Conservation (phyloP, 768 basidiomycete genomes). For the Rhizopogon roseolus region DNA sequence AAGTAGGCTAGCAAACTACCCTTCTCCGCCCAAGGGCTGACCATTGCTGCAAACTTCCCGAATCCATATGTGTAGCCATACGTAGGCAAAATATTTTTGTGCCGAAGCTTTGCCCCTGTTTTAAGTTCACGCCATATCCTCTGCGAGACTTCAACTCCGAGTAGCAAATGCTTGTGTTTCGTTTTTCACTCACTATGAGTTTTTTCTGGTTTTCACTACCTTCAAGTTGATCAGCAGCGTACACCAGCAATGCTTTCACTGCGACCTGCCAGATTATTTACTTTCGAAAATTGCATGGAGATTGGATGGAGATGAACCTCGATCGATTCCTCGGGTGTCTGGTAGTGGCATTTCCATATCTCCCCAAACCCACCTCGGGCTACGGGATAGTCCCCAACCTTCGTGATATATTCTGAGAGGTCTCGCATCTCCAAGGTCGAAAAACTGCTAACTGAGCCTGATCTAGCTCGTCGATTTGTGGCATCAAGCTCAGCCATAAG, state of each 20-base stretch:
- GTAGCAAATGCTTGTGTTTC: not conserved
- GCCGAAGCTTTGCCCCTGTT: constrained; percentile 14
- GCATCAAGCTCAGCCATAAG: constrained; percentile 66
- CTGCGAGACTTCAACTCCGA: not conserved
- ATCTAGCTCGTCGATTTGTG: constrained; percentile 25
- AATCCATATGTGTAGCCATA: constrained; percentile 13
- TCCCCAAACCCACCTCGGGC: too few species aligned
- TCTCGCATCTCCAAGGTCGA: constrained; percentile 21
- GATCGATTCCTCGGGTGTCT: too few species aligned
- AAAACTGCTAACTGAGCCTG: constrained; percentile 16
- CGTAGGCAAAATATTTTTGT: constrained; percentile 15
- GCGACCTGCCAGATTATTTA: too few species aligned
- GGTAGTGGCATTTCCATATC: too few species aligned
- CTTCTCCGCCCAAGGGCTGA: constrained; percentile 15
- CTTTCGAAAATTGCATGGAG: too few species aligned
- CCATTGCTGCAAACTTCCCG: constrained; percentile 16
- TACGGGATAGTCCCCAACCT: too few species aligned
- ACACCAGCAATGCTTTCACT: too few species aligned
- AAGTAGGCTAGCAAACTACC: constrained; percentile 12
- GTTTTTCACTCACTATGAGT: constrained; percentile 2
- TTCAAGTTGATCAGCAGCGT: not conserved
- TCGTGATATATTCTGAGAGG: too few species aligned
- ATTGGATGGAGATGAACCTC: too few species aligned
- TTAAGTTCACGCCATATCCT: constrained; percentile 14
- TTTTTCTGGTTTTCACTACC: constrained; percentile 5